Evolutionary conservation across 2,329 filamentous ascomycete genomes (phyloP).

Genomic region (Mycosphaerelloides madeirae): DNA sequence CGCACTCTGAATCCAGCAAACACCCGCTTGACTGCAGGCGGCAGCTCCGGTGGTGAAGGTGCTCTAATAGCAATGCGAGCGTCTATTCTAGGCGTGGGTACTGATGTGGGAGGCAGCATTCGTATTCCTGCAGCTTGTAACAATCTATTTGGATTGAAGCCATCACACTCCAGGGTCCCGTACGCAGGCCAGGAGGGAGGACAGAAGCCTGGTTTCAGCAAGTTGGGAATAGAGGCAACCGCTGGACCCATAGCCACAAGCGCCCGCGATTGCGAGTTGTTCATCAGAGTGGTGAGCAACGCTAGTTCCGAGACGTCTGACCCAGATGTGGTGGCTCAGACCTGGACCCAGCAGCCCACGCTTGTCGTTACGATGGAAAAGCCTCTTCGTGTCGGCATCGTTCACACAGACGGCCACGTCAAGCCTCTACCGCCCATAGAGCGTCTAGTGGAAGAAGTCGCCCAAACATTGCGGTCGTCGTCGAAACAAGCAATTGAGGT

Average conservation of each 20-base stretch:
- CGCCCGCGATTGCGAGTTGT: constrained; percentile 49
- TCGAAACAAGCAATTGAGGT: constrained; percentile 45
- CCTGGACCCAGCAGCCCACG: constrained; percentile 33
- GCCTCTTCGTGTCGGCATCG: constrained; percentile 44
- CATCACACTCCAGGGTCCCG: constrained; percentile 45
- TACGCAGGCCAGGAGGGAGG: constrained; percentile 51
- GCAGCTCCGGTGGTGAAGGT: constrained; percentile 51
- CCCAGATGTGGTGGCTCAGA: constrained; percentile 38
- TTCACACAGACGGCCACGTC: constrained; percentile 48
- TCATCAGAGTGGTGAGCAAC: constrained; percentile 52
- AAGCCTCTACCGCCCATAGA: constrained; percentile 50
- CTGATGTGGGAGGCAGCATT: constrained; percentile 48
- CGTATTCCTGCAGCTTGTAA: constrained; percentile 50
- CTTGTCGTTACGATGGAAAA: constrained; percentile 20
- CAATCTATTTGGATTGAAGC: constrained; percentile 47
- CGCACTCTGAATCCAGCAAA: constrained; percentile 49
- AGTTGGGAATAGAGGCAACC: constrained; percentile 41
- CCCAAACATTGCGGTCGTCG: constrained; percentile 32
- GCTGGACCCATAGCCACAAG: constrained; percentile 46
- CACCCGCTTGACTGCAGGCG: constrained; percentile 46
- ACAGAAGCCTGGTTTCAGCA: constrained; percentile 43
- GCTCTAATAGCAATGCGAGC: constrained; percentile 48
- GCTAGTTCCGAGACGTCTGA: constrained; percentile 50
- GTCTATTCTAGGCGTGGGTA: constrained; percentile 49
- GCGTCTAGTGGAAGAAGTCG: constrained; percentile 44